A percentile compares a stretch with the other conserved stretches of the same genome.
These are phyloP conservation scores for Pyrrhoderma noxium DNA, from an alignment of 1,284 basidiomycete genomes.

Conservation along the genomic window DNA sequence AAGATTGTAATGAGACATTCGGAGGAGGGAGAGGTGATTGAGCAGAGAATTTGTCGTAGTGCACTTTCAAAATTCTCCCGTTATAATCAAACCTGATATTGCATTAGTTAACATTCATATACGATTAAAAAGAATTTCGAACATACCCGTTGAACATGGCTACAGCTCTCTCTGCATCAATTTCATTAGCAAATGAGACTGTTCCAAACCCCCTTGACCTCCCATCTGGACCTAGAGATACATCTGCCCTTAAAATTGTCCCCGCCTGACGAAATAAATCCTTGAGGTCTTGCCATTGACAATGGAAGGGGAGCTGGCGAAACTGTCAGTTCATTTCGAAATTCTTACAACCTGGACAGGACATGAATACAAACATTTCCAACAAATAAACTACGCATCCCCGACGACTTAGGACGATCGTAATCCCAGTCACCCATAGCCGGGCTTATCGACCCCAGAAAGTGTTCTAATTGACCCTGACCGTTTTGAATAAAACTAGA, in stretches of 20 bases:
- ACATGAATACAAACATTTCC: slow-evolving; percentile 44
- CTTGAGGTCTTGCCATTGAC: slow-evolving; percentile 97
- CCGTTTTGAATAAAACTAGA: slow-evolving; percentile 3
- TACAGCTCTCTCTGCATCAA: slow-evolving; percentile 83
- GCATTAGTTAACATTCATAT: neutral
- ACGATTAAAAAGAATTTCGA: slow-evolving; percentile 16
- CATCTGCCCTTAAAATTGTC: slow-evolving; percentile 82
- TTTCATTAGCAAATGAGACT: slow-evolving; percentile 76
- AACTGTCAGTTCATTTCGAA: slow-evolving; percentile 12
- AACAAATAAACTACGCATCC: slow-evolving; percentile 60
- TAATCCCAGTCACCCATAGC: too few species aligned
- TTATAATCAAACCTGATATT: slow-evolving; percentile 73
- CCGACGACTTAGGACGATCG: slow-evolving; percentile 2
- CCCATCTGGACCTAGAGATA: slow-evolving; percentile 80
- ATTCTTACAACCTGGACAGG: slow-evolving; percentile 10
- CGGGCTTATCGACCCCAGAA: too few species aligned
- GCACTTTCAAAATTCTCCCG: slow-evolving; percentile 78
- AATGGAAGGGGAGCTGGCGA: slow-evolving; percentile 83
- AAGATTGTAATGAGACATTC: neutral
- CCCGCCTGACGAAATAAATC: slow-evolving; percentile 87
- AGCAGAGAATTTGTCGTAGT: slow-evolving; percentile 71
- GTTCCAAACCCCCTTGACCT: slow-evolving; percentile 85
- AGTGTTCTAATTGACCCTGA: slow-evolving; percentile 10
- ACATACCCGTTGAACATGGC: slow-evolving; percentile 79
- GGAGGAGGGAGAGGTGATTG: slow-evolving; percentile 5